Evolutionary conservation across 2,329 filamentous ascomycete genomes (phyloP).

Genomic region (Coniosporium tulheliwenetii): DNA sequence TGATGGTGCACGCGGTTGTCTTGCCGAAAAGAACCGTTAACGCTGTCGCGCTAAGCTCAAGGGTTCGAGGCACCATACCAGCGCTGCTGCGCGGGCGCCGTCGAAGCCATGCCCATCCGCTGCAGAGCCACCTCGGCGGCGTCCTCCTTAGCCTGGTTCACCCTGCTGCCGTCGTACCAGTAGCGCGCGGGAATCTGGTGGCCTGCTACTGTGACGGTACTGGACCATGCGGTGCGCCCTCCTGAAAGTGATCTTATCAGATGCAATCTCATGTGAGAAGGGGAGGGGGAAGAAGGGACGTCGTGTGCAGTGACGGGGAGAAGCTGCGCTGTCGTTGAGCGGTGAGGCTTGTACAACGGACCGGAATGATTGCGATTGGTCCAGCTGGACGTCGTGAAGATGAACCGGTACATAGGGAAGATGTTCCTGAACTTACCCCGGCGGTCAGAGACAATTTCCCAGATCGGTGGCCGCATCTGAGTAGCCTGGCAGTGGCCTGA

Average conservation of each 20-base stretch:
- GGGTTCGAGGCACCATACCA: not conserved
- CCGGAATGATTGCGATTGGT: no score
- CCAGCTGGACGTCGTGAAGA: not conserved
- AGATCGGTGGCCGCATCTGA: constrained; percentile 17
- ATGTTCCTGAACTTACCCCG: constrained; percentile 38
- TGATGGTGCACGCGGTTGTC: no score
- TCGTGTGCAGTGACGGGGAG: not conserved
- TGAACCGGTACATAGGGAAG: not conserved
- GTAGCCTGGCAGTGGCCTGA: constrained; percentile 28
- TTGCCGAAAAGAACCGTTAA: no score
- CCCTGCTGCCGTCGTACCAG: constrained; percentile 82
- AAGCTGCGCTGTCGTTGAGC: not conserved
- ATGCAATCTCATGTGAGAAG: not conserved
- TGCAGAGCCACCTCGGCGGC: constrained; percentile 69
- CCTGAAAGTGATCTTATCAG: constrained; percentile 33
- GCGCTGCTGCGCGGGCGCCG: not conserved
- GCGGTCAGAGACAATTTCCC: constrained; percentile 59
- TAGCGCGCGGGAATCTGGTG: constrained; percentile 55
- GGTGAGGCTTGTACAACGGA: not conserved
- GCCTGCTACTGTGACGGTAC: constrained; percentile 57
- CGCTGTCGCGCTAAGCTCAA: not conserved
- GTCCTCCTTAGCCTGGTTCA: constrained; percentile 80
- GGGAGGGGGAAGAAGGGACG: not conserved
- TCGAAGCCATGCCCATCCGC: constrained; percentile 24
- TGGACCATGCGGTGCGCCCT: constrained; percentile 83